Conservation (phyloP, 2,329 filamentous ascomycete genomes). For the Sporothrix euskadiensis region DNA sequence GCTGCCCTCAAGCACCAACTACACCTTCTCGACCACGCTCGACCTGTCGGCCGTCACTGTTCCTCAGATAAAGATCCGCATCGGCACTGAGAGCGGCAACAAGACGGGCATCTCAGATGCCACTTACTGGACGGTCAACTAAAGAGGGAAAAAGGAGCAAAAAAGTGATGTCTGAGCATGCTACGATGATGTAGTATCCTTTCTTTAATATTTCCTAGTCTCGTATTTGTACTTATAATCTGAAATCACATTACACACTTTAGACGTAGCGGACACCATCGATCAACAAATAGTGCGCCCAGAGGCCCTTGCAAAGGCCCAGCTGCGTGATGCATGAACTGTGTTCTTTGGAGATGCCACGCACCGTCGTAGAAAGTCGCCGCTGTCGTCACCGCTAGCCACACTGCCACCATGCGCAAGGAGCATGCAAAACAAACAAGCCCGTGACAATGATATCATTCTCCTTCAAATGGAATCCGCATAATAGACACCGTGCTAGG, state of each 20-base stretch:
- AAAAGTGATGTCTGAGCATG: too few species aligned
- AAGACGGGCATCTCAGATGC: conserved; percentile 13
- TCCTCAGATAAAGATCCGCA: conserved; percentile 25
- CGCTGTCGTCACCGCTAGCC: too few species aligned
- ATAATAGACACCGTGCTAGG: too few species aligned
- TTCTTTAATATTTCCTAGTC: neutral
- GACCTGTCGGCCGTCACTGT: conserved; percentile 19
- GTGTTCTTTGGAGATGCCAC: too few species aligned
- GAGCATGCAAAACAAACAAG: too few species aligned
- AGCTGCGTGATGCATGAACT: neutral
- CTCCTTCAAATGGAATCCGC: too few species aligned
- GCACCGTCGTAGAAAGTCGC: too few species aligned
- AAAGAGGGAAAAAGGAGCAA: neutral
- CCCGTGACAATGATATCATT: too few species aligned
- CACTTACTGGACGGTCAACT: conserved; percentile 20
- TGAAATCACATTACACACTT: too few species aligned
- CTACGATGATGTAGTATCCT: too few species aligned
- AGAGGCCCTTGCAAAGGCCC: neutral
- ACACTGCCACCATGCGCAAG: too few species aligned
- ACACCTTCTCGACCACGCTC: conserved; percentile 25
- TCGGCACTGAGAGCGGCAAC: conserved; percentile 21
- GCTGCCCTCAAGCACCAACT: conserved; percentile 20
- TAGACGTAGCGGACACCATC: neutral
- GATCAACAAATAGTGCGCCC: neutral
- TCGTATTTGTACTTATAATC: too few species aligned